phyloP scores from a whole-genome alignment of 148 eudicot species.

The Vaccinium macrocarpon region DNA sequence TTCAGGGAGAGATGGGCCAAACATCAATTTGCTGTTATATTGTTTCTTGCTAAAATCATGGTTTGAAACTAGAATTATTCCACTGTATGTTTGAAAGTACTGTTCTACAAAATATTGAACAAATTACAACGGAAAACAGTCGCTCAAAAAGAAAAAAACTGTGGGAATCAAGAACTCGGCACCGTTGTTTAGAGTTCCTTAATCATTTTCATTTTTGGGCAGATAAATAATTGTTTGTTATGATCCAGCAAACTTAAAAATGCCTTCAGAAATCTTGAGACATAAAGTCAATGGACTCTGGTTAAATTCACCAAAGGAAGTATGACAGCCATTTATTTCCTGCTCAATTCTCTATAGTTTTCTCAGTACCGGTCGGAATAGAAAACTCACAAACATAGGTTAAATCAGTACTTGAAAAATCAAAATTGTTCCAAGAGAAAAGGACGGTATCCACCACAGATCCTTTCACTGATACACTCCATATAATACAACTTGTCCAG shows the following conservation, averaged over 20 bases:
- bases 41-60: not conserved
- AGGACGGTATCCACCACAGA: not conserved
- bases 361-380: not conserved
- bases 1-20: not conserved
- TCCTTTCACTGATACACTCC: not conserved
- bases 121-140: not conserved
- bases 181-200: not conserved
- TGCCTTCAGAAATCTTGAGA: not conserved
- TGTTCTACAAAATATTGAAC: not conserved
- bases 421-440: not conserved
- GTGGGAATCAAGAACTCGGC: not conserved
- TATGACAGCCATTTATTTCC: constrained; percentile 4
- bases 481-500: not conserved
- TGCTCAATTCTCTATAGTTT: not conserved
- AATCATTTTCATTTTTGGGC: not conserved
- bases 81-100: not conserved
- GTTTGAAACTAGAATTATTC: not conserved
- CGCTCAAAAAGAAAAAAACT: not conserved
- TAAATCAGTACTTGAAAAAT: not conserved
- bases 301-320: not conserved
- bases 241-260: not conserved
- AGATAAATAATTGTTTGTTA: not conserved
- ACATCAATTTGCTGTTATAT: not conserved
- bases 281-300: not conserved
- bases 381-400: not conserved